Percentiles rank a stretch among this genome's conserved stretches.
These are phyloP conservation scores for Yamadazyma oceani DNA, from an alignment of 1,139 yeast genomes.

Conservation along the genomic window DNA sequence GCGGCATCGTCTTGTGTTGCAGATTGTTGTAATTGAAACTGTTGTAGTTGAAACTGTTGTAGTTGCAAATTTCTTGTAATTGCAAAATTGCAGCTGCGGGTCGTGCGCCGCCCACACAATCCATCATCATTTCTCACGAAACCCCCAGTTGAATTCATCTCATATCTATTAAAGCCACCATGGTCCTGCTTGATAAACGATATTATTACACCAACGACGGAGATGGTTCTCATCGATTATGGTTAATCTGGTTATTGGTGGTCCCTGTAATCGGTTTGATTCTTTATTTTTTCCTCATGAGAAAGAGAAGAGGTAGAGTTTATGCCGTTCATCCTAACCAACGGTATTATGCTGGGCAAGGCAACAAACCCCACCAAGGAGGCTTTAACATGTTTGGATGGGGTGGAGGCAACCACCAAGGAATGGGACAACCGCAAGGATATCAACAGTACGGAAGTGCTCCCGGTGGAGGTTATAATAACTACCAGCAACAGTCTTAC, in stretches of 20 bases:
- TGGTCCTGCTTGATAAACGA: no score
- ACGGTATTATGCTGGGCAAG: conserved; percentile 6
- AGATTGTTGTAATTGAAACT: no score
- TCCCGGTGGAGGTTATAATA: conserved; percentile 1
- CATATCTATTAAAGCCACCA: no score
- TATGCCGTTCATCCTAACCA: conserved; percentile 5
- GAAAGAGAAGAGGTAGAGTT: conserved; percentile 7
- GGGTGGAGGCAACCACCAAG: conserved; percentile 6
- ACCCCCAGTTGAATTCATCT: no score
- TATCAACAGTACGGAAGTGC: neutral
- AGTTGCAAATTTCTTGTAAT: no score
- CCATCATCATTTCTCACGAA: no score
- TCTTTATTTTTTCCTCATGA: conserved; percentile 5
- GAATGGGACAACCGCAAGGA: conserved; percentile 8
- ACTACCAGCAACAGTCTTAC: conserved; percentile 5
- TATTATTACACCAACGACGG: conserved; percentile 5
- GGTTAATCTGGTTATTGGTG: conserved; percentile 11
- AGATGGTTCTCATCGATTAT: conserved; percentile 5
- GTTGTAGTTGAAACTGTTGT: no score
- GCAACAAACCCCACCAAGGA: conserved; percentile 2
- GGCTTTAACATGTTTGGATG: conserved; percentile 3
- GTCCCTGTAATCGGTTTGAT: conserved; percentile 7
- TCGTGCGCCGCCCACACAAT: no score
- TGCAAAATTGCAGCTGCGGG: neutral
- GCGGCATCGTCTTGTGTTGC: no score